A percentile compares a stretch with the other conserved stretches of the same genome.
These are phyloP conservation scores for Camellia japonica DNA, from an alignment of 148 eudicot species.

Conservation along the genomic window DNA sequence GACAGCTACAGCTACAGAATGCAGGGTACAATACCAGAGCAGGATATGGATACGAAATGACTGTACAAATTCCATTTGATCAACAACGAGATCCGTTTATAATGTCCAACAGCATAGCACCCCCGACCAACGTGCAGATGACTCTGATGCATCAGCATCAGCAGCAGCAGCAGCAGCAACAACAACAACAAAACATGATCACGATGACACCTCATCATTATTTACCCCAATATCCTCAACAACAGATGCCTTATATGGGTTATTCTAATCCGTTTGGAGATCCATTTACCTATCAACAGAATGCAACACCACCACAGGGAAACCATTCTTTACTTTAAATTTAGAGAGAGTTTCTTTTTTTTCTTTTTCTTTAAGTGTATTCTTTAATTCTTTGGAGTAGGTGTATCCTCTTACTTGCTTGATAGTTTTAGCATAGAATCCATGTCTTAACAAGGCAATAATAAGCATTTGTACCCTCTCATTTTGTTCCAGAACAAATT, in stretches of 20 bases:
- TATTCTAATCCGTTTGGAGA: slow-evolving; percentile 82
- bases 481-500: no score
- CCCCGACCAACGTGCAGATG: slow-evolving; percentile 82
- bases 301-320: slow-evolving; percentile 42
- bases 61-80: slow-evolving; percentile 46
- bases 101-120: slow-evolving; percentile 52
- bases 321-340: slow-evolving; percentile 56
- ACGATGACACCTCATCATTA: slow-evolving; percentile 28
- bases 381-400: slow-evolving; percentile 23
- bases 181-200: slow-evolving; percentile 27
- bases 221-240: slow-evolving; percentile 46
- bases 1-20: slow-evolving; percentile 69
- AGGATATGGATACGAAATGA: slow-evolving; percentile 38
- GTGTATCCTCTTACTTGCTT: background rate
- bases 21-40: slow-evolving; percentile 54
- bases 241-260: slow-evolving; percentile 31
- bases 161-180: slow-evolving; percentile 38
- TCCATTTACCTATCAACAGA: slow-evolving; percentile 50
- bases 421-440: no score
- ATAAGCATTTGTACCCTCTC: no score
- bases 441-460: no score
- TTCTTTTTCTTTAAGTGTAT: background rate
- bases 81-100: slow-evolving; percentile 60
- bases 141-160: slow-evolving; percentile 53
- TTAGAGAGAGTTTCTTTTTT: slow-evolving; percentile 1